Evolutionary conservation across 768 basidiomycete genomes (phyloP).

Genomic region (Lactifluus rugatus): DNA sequence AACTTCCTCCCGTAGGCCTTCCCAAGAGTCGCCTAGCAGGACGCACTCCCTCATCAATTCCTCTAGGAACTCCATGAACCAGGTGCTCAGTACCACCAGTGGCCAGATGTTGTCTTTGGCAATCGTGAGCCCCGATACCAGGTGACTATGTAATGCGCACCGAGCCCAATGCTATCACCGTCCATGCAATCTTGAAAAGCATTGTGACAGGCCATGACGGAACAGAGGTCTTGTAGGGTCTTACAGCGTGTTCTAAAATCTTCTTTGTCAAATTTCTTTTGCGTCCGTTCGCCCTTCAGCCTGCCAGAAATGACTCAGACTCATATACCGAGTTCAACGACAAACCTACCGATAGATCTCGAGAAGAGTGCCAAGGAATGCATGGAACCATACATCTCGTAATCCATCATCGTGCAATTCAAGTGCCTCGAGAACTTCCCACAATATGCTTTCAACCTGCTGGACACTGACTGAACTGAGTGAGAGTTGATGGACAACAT

Average conservation of each 20-base stretch:
- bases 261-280: slow-evolving; percentile 31
- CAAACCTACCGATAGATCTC: slow-evolving; percentile 30
- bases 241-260: slow-evolving; percentile 41
- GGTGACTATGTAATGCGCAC: slow-evolving; percentile 28
- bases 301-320: slow-evolving; percentile 22
- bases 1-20: slow-evolving; percentile 1
- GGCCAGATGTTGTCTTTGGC: slow-evolving; percentile 62
- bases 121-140: slow-evolving; percentile 1
- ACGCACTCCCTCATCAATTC: slow-evolving; percentile 48
- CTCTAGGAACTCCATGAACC: slow-evolving; percentile 54
- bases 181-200: slow-evolving; percentile 64
- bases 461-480: slow-evolving; percentile 32
- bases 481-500: slow-evolving; percentile 50
- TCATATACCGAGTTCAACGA: neutral
- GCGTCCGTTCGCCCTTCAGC: slow-evolving; percentile 25
- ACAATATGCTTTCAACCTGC: slow-evolving; percentile 39
- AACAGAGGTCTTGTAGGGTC: slow-evolving; percentile 58
- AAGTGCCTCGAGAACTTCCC: slow-evolving; percentile 36
- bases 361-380: slow-evolving; percentile 41
- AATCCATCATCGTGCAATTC: slow-evolving; percentile 36
- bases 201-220: slow-evolving; percentile 45
- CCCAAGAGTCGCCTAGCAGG: slow-evolving; percentile 25
- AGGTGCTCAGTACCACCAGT: slow-evolving; percentile 49
- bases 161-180: slow-evolving; percentile 50
- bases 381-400: slow-evolving; percentile 35